A percentile compares a stretch with the other conserved stretches of the same genome.
Conservation (phyloP, 371 early-diverging fungal genomes). For the Rhizomucor pusillus region DNA sequence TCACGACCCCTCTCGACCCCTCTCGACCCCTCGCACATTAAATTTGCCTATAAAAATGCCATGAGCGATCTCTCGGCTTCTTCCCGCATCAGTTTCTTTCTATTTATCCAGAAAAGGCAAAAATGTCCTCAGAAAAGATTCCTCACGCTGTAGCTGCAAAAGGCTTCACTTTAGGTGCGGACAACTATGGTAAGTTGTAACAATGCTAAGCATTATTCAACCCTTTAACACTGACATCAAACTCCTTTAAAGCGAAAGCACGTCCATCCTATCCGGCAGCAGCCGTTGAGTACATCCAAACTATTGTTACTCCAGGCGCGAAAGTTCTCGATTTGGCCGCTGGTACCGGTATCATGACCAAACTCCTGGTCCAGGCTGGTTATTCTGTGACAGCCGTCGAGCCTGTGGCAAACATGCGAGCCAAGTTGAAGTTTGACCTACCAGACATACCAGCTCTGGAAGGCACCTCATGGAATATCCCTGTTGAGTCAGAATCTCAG, state of each 20-base stretch:
- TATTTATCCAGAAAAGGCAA: background rate
- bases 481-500: slow-evolving; percentile 33
- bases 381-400: slow-evolving; percentile 43
- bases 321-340: slow-evolving; percentile 41
- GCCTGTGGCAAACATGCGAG: slow-evolving; percentile 47
- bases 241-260: slow-evolving; percentile 18
- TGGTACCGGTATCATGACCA: slow-evolving; percentile 47
- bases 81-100: too few relatives aligned
- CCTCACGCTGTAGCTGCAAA: slow-evolving; percentile 12
- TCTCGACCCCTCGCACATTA: too few relatives aligned
- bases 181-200: slow-evolving; percentile 26
- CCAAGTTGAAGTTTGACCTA: slow-evolving; percentile 17
- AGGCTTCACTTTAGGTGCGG: slow-evolving; percentile 30
- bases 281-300: slow-evolving; percentile 18
- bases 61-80: too few relatives aligned
- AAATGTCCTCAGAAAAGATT: background rate
- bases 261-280: slow-evolving; percentile 37
- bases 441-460: slow-evolving; percentile 28
- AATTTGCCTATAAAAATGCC: too few relatives aligned
- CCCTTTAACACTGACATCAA: background rate
- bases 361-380: slow-evolving; percentile 20
- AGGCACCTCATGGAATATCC: slow-evolving; percentile 48
- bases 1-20: too few relatives aligned
- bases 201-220: background rate
- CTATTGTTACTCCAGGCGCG: slow-evolving; percentile 5